Percentiles rank a stretch among this genome's conserved stretches.
Evolutionary conservation across 306 rosid genomes (phyloP).

Genomic region (Cucurbita moschata): DNA sequence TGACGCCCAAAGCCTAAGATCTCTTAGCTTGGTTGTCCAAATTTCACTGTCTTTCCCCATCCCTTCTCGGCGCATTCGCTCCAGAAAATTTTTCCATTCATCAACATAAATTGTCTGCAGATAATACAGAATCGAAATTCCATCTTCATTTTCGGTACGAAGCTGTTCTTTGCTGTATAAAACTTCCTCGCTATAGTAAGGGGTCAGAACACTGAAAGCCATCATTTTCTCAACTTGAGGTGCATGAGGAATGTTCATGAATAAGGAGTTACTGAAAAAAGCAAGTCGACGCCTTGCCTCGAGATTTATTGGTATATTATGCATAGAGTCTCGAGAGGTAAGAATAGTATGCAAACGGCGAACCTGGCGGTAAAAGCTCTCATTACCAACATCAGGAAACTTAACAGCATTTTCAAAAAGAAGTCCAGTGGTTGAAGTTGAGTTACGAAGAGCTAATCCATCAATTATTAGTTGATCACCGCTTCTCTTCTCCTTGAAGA

Average conservation of each 20-base stretch:
- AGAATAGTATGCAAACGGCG: conserved; percentile 82
- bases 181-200: conserved; percentile 82
- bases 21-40: conserved; percentile 69
- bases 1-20: conserved; percentile 94
- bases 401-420: conserved; percentile 62
- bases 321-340: conserved; percentile 82
- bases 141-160: conserved; percentile 84
- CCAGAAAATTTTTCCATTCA: conserved; percentile 87
- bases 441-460: conserved; percentile 61
- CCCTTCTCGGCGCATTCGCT: conserved; percentile 88
- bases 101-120: conserved; percentile 80
- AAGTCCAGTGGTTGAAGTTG: conserved; percentile 34
- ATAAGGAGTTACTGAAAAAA: conserved; percentile 87
- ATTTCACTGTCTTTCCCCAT: conserved; percentile 51
- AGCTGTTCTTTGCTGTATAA: conserved; percentile 67
- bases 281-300: conserved; percentile 96
- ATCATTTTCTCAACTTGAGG: conserved; percentile 98
- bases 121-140: conserved; percentile 68
- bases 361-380: conserved; percentile 63
- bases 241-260: conserved; percentile 93
- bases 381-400: conserved; percentile 50
- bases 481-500: conserved; percentile 62
- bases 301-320: conserved; percentile 70
- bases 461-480: conserved; percentile 54
- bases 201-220: conserved; percentile 91